These are phyloP conservation scores for Acacia concinna DNA, from an alignment of 331 rosid genomes.

Conservation along the genomic window DNA sequence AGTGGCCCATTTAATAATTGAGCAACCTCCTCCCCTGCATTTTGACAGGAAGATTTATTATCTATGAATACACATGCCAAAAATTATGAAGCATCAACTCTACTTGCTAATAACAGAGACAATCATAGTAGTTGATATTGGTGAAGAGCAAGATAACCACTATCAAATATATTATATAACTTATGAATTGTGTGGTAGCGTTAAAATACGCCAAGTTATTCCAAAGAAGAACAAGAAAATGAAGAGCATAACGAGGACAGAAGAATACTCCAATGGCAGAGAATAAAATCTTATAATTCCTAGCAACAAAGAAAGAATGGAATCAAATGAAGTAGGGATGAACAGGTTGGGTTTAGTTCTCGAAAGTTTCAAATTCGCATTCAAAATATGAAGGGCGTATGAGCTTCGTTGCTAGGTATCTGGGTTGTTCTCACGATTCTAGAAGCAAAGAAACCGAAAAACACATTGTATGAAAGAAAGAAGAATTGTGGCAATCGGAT, in stretches of 20 bases:
- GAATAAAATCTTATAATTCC: slow-evolving; percentile 4
- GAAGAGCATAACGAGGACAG: slow-evolving; percentile 1
- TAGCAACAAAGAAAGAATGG: not conserved
- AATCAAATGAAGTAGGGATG: slow-evolving; percentile 5
- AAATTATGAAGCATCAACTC: not conserved
- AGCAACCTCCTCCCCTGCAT: slow-evolving; percentile 44
- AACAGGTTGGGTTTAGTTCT: slow-evolving; percentile 21
- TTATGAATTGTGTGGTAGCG: not conserved
- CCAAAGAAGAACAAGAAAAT: slow-evolving; percentile 1
- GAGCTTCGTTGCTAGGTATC: not conserved
- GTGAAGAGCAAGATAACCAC: not conserved
- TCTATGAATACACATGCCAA: not conserved
- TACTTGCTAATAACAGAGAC: not conserved
- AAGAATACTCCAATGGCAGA: not conserved
- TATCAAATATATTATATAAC: not conserved
- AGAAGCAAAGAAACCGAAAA: slow-evolving; percentile 27
- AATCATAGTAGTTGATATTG: not conserved
- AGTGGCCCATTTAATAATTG: slow-evolving; percentile 27
- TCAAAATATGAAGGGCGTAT: not conserved
- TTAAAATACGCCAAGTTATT: not conserved
- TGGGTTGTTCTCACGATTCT: not conserved
- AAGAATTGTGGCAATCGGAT: slow-evolving; percentile 4
- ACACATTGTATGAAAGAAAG: slow-evolving; percentile 35
- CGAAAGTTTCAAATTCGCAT: not conserved
- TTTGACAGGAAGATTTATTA: slow-evolving; percentile 12